Evolutionary conservation across 1,284 basidiomycete species (phyloP).

Genomic region (Ceratobasidium theobromae): DNA sequence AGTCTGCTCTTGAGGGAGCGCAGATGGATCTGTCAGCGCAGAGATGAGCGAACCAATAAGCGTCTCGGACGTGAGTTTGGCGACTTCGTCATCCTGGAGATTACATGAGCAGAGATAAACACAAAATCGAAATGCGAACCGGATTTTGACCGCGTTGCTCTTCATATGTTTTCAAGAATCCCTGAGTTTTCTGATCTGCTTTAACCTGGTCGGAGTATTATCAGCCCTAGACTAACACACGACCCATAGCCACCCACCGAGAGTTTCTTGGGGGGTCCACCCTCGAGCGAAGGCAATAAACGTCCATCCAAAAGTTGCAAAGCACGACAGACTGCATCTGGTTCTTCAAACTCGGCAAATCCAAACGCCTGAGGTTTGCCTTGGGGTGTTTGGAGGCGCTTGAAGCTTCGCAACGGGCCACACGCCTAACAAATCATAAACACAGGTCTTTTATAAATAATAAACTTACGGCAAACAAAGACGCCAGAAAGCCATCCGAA

Average conservation of each 20-base stretch:
- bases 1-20: conserved; percentile 65
- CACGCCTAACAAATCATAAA: conserved; percentile 62
- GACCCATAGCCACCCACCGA: conserved; percentile 59
- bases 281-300: conserved; percentile 84
- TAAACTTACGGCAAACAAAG: conserved; percentile 69
- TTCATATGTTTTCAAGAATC: conserved; percentile 82
- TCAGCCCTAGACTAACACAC: conserved; percentile 12
- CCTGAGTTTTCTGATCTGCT: conserved; percentile 89
- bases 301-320: conserved; percentile 78
- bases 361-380: conserved; percentile 95
- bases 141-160: conserved; percentile 77
- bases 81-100: conserved; percentile 63
- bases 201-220: conserved; percentile 62
- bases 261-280: conserved; percentile 82
- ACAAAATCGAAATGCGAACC: conserved; percentile 50
- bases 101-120: background rate
- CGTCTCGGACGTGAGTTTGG: conserved; percentile 49
- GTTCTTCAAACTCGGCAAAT: conserved; percentile 89
- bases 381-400: conserved; percentile 83
- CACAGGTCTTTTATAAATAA: conserved; percentile 4
- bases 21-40: conserved; percentile 45
- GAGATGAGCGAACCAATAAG: conserved; percentile 43
- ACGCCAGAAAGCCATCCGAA: conserved; percentile 74
- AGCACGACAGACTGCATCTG: conserved; percentile 82
- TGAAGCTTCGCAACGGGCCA: conserved; percentile 83